These are phyloP conservation scores for Catenaria anguillulae DNA, from an alignment of 371 early-diverging fungal genomes.

Conservation along the genomic window DNA sequence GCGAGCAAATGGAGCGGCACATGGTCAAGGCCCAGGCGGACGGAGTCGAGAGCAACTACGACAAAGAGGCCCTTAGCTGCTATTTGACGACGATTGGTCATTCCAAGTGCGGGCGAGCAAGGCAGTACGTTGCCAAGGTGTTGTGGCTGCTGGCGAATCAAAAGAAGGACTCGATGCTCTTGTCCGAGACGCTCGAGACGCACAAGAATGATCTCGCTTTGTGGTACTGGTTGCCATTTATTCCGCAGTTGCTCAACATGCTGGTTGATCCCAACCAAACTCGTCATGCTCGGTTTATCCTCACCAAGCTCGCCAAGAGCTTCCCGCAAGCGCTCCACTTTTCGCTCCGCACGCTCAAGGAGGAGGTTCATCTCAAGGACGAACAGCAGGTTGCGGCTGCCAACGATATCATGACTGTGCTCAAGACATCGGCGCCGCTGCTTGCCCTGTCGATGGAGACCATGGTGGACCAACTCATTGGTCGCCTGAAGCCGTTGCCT, in stretches of 20 bases:
- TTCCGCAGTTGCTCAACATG: slow-evolving; percentile 80
- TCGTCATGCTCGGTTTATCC: slow-evolving; percentile 56
- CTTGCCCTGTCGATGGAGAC: slow-evolving; percentile 90
- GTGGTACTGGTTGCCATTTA: slow-evolving; percentile 97
- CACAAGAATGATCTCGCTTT: slow-evolving; percentile 80
- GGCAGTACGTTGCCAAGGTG: slow-evolving; percentile 79
- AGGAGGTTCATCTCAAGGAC: slow-evolving; percentile 63
- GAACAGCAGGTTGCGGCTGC: slow-evolving; percentile 34
- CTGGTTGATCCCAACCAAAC: slow-evolving; percentile 59
- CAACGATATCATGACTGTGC: slow-evolving; percentile 90
- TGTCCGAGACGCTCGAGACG: slow-evolving; percentile 65
- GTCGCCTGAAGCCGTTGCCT: slow-evolving; percentile 74
- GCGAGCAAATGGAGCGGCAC: slow-evolving; percentile 78
- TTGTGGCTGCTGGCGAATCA: slow-evolving; percentile 74
- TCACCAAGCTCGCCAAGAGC: slow-evolving; percentile 82
- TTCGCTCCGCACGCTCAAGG: slow-evolving; percentile 78
- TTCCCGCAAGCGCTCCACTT: slow-evolving; percentile 95
- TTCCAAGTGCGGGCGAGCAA: slow-evolving; percentile 59
- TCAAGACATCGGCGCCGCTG: slow-evolving; percentile 90
- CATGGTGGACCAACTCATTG: slow-evolving; percentile 89
- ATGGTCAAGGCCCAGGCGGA: slow-evolving; percentile 38
- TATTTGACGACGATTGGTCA: slow-evolving; percentile 89
- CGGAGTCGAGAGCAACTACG: slow-evolving; percentile 19
- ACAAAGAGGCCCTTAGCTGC: slow-evolving; percentile 84
- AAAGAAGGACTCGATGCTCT: slow-evolving; percentile 65